Percentiles rank a stretch among this genome's conserved stretches.
Evolutionary conservation across 129 eudicot genomes (phyloP).

Genomic region (Glebionis coronaria): DNA sequence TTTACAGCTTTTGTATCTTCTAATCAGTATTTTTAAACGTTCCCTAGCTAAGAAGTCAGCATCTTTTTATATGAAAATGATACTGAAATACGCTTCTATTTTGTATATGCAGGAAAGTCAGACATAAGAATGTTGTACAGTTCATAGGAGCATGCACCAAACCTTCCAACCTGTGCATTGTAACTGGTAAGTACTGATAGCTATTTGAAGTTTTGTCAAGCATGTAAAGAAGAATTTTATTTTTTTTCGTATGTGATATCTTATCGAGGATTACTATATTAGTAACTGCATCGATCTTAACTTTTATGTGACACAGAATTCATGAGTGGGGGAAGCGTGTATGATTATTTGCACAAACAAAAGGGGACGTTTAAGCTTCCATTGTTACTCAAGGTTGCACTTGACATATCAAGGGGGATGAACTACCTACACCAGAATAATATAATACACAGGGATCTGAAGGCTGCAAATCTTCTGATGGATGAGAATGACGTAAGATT

Average conservation of each 20-base stretch:
- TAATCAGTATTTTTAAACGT: not conserved
- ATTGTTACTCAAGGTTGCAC: conserved; percentile 74
- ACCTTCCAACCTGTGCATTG: conserved; percentile 94
- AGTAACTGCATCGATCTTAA: not conserved
- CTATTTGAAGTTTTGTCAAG: not conserved
- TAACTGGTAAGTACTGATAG: conserved; percentile 55
- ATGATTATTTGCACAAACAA: conserved; percentile 94
- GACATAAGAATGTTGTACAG: conserved; percentile 97
- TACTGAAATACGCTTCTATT: not conserved
- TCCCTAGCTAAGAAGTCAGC: not conserved
- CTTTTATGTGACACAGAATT: conserved; percentile 43
- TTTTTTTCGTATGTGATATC: not conserved
- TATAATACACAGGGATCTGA: conserved; percentile 93
- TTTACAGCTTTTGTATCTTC: not conserved
- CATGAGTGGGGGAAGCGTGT: conserved; percentile 97
- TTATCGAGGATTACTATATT: conserved; percentile 5
- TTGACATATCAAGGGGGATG: conserved; percentile 96
- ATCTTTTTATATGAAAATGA: not conserved
- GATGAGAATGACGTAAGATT: conserved; percentile 92
- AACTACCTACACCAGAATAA: conserved; percentile 95
- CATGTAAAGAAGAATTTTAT: not conserved
- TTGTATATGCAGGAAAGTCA: conserved; percentile 66
- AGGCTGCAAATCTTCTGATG: conserved; percentile 99
- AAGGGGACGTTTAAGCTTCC: conserved; percentile 95
- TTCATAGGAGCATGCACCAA: conserved; percentile 96